Evolutionary conservation across 2,329 filamentous ascomycete species (phyloP).

Genomic region (Fusarium solani-melongenae): DNA sequence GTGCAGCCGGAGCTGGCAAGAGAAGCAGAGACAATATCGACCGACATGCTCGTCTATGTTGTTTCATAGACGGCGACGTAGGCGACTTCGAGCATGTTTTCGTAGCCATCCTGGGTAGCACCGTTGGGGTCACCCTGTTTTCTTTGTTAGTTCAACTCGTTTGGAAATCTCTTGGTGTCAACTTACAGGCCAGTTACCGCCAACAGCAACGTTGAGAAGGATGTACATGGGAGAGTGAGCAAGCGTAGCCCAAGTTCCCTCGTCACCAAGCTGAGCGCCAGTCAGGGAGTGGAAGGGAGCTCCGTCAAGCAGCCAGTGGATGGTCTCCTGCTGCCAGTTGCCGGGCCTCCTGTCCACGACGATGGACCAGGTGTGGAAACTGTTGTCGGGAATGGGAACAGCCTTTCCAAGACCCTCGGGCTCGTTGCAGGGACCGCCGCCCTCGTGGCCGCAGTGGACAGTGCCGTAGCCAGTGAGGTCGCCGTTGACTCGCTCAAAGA

Average conservation of each 20-base stretch:
- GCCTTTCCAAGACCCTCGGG: constrained; percentile 52
- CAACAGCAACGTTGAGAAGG: constrained; percentile 61
- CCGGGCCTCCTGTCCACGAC: constrained; percentile 57
- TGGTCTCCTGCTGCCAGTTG: constrained; percentile 58
- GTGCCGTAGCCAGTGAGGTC: constrained; percentile 58
- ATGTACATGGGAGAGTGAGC: constrained; percentile 57
- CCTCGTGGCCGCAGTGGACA: constrained; percentile 57
- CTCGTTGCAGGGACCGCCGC: constrained; percentile 61
- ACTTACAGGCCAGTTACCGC: constrained; percentile 56
- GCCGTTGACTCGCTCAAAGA: constrained; percentile 62
- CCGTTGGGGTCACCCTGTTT: constrained; percentile 48
- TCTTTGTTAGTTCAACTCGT: constrained; percentile 3
- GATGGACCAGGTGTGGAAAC: constrained; percentile 62
- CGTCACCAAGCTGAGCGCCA: constrained; percentile 54
- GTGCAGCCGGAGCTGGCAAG: neutral
- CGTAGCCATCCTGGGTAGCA: constrained; percentile 49
- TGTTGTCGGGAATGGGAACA: constrained; percentile 55
- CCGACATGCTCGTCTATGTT: constrained; percentile 14
- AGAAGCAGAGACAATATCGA: neutral
- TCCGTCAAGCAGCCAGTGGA: constrained; percentile 62
- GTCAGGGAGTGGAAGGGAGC: constrained; percentile 55
- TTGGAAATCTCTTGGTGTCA: neutral
- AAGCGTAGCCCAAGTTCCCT: constrained; percentile 57
- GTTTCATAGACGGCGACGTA: constrained; percentile 54
- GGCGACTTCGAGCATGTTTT: constrained; percentile 54